A percentile compares a stretch with the other conserved stretches of the same genome.
Conservation (phyloP, 139 green algal genomes). For the Zygnema cylindricum region DNA sequence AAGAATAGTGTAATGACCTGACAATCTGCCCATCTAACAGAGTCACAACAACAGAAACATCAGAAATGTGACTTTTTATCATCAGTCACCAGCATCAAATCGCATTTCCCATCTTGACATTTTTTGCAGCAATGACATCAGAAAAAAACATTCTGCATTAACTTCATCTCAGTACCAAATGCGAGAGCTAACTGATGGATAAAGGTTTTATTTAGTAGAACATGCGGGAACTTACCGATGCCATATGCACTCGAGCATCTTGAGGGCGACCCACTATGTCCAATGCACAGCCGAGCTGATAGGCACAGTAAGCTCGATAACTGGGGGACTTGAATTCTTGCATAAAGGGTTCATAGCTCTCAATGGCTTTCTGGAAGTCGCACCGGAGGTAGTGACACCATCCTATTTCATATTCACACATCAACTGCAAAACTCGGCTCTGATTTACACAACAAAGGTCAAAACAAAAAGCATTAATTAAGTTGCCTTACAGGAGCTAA, state of each 20-base stretch:
- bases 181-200: neutral
- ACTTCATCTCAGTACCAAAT: neutral
- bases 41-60: no score
- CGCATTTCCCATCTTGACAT: no score
- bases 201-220: neutral
- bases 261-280: neutral
- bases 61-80: neutral
- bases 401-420: constrained; percentile 33
- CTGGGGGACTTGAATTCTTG: constrained; percentile 20
- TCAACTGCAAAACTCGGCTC: constrained; percentile 23
- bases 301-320: constrained; percentile 28
- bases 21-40: no score
- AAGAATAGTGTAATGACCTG: no score
- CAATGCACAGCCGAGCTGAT: constrained; percentile 33
- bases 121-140: no score
- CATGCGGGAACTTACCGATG: neutral
- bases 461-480: constrained; percentile 8
- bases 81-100: neutral
- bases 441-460: neutral
- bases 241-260: constrained; percentile 1
- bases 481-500: neutral
- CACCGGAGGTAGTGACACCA: constrained; percentile 15
- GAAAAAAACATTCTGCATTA: neutral
- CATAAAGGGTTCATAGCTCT: constrained; percentile 17
- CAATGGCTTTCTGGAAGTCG: constrained; percentile 8